Base-by-base conservation (phyloP, 225 moss, liverwort and hornwort species). In the Thuidium tamariscinum region DNA sequence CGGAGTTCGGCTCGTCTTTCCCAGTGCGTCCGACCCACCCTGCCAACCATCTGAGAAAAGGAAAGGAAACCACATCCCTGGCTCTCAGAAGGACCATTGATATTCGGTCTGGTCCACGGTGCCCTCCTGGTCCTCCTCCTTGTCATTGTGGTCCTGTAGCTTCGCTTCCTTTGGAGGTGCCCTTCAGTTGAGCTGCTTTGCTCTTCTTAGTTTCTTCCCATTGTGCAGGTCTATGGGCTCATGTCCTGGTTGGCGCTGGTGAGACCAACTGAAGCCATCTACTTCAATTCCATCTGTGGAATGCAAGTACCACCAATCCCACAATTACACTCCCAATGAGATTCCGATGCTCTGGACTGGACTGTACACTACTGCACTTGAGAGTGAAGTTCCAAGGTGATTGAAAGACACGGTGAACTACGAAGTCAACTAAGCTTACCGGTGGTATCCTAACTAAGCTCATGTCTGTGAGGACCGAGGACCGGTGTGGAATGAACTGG, bases 221-320 rank as follows among this genome's bases (percentile, higher is more conserved):
- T 3, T 84, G 42, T 89, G 89, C 85, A 97, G 96, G 91, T 97
- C 1, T 97, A 97, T 88, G 95, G 96, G 55, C 90, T 95, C 69
- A 95, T 95, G 95, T 96, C 96, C 0, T 97, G 89, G 84, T 86
- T 95, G 70, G 94, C 96, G n/a, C 87, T 97, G 61, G 81, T 96
- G 39, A 79, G 85, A 86, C 95, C 95, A 9, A 77, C 18, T 60
- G 93, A 93, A 78, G 94, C 96, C 14, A 95, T 96, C 60, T 95
- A 90, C 86, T 97, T 93, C 82, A 94, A 93, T 78, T 95, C 94
- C 52, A 87, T 95, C 52, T 92, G 94, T 90, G 97, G 96, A 86
- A 96, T 95, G 97, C 91, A 95, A 92, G 93, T 93, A 76, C 65
- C 34, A 82, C 51, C 67, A 65, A 21, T 54, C 67, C 19, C 29